Conservation (phyloP, 768 basidiomycete species). For the Termitomyces sp. region DNA sequence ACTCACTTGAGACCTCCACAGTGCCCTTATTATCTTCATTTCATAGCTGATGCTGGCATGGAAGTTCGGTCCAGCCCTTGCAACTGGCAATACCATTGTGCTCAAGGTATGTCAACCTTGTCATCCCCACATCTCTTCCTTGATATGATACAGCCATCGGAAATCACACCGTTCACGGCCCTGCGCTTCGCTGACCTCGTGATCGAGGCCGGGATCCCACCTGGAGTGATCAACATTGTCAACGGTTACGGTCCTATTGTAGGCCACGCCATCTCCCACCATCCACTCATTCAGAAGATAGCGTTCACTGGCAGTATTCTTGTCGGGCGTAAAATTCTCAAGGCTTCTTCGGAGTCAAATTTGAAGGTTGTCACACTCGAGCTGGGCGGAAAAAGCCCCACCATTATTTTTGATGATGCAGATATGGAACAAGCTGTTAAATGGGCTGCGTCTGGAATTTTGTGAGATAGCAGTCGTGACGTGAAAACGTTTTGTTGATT, state of each 20-base stretch:
- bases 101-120: slow-evolving; percentile 32
- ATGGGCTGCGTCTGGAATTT: slow-evolving; percentile 72
- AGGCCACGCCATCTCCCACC: slow-evolving; percentile 58
- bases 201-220: slow-evolving; percentile 63
- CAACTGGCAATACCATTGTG: slow-evolving; percentile 56
- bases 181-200: slow-evolving; percentile 46
- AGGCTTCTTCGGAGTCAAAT: slow-evolving; percentile 76
- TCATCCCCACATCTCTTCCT: no score
- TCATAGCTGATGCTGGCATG: slow-evolving; percentile 22
- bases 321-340: slow-evolving; percentile 75
- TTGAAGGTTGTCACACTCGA: slow-evolving; percentile 83
- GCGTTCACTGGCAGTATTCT: slow-evolving; percentile 86
- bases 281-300: slow-evolving; percentile 61
- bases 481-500: neutral
- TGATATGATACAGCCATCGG: slow-evolving; percentile 46
- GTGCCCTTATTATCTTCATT: neutral
- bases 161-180: slow-evolving; percentile 61
- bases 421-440: slow-evolving; percentile 70
- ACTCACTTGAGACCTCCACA: neutral
- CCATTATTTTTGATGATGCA: slow-evolving; percentile 70
- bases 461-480: slow-evolving; percentile 38
- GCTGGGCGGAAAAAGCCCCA: slow-evolving; percentile 74
- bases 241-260: slow-evolving; percentile 58
- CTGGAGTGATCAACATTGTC: slow-evolving; percentile 67
- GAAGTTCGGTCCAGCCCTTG: slow-evolving; percentile 27